Percentiles rank a stretch among this genome's conserved stretches.
phyloP scores from a whole-genome alignment of 164 flowering plant species.

The Macadamia integrifolia region DNA sequence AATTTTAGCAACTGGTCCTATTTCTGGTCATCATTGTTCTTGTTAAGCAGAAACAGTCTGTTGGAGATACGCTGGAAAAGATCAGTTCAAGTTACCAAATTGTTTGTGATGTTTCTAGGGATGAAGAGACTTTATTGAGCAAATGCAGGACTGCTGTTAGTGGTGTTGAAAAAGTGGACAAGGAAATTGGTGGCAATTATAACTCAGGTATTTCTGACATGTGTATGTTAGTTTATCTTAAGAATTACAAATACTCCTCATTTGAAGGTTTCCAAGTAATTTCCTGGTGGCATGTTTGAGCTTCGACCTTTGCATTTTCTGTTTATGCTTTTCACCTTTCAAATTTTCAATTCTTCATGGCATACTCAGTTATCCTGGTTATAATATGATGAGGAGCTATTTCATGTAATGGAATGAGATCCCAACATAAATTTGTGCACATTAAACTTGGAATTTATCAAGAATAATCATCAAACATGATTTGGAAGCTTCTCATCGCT shows the following conservation, averaged over 20 bases:
- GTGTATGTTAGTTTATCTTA: background rate
- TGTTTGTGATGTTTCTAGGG: constrained; percentile 57
- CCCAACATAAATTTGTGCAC: too few species aligned
- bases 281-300: too few species aligned
- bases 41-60: constrained; percentile 42
- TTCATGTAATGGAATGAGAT: too few species aligned
- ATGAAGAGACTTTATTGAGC: constrained; percentile 62
- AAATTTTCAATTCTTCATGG: too few species aligned
- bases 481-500: background rate
- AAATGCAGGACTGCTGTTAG: constrained; percentile 61
- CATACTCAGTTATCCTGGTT: too few species aligned
- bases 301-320: too few species aligned
- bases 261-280: background rate
- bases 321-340: too few species aligned
- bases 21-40: constrained; percentile 3
- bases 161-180: constrained; percentile 56
- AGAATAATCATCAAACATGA: background rate
- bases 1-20: background rate
- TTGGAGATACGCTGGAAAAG: constrained; percentile 63
- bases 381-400: too few species aligned
- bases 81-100: constrained; percentile 64
- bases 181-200: constrained; percentile 45
- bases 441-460: too few species aligned
- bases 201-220: constrained; percentile 48
- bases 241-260: background rate